Evolutionary conservation across 108 stramenopile genomes (phyloP).

Genomic region (Cylindrotheca closterium): DNA sequence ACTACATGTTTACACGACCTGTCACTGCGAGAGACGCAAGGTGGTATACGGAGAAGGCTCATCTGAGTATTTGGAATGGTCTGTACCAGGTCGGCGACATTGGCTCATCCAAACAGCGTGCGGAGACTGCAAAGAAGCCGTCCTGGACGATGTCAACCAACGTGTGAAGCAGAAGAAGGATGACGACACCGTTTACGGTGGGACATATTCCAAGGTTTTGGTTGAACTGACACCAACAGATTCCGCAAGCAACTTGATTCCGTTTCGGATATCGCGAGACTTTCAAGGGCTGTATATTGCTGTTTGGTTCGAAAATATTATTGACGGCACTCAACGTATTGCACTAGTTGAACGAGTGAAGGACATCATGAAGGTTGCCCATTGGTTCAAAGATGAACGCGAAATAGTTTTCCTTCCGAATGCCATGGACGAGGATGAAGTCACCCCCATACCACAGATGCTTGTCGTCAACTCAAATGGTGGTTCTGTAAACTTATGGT

Average conservation of each 20-base stretch:
- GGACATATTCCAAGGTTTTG: slow-evolving; percentile 52
- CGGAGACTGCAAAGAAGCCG: slow-evolving; percentile 52
- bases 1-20: slow-evolving; percentile 54
- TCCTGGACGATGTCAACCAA: too few species aligned
- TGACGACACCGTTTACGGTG: slow-evolving; percentile 36
- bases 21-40: slow-evolving; percentile 49
- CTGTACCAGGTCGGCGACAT: slow-evolving; percentile 59
- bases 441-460: slow-evolving; percentile 33
- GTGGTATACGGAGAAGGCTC: not conserved
- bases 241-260: slow-evolving; percentile 38
- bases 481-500: slow-evolving; percentile 30
- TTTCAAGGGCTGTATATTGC: slow-evolving; percentile 10
- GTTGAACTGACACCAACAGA: slow-evolving; percentile 60
- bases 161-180: slow-evolving; percentile 10
- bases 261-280: slow-evolving; percentile 54
- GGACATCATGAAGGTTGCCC: slow-evolving; percentile 10
- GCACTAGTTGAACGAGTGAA: slow-evolving; percentile 22
- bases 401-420: slow-evolving; percentile 69
- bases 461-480: slow-evolving; percentile 59
- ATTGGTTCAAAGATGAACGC: slow-evolving; percentile 38
- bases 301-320: slow-evolving; percentile 15
- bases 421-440: slow-evolving; percentile 19
- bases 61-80: slow-evolving; percentile 34
- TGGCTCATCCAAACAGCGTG: slow-evolving; percentile 63
- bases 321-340: slow-evolving; percentile 4